phyloP scores from a whole-genome alignment of 164 flowering plant genomes.

The Berberis thunbergii region DNA sequence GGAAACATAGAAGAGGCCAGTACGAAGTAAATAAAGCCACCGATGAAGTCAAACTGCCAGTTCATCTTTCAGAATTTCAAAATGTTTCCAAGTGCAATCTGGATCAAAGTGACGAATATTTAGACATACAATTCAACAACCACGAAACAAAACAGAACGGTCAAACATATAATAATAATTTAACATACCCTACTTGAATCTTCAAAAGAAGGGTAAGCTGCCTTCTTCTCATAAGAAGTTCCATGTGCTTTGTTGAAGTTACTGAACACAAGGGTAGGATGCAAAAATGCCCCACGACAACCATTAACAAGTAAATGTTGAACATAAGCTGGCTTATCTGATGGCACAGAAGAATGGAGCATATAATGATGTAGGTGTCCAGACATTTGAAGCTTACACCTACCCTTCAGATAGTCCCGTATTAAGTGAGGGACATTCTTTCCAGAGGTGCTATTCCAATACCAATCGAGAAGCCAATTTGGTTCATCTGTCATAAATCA shows the following conservation, averaged over 20 bases:
- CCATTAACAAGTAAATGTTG: slow-evolving; percentile 98
- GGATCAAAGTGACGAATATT: slow-evolving; percentile 14
- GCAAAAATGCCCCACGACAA: slow-evolving; percentile 98
- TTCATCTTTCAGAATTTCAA: slow-evolving; percentile 94
- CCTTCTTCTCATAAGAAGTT: slow-evolving; percentile 59
- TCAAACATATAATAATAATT: not conserved
- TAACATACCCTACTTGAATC: slow-evolving; percentile 83
- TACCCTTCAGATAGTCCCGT: slow-evolving; percentile 68
- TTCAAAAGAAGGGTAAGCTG: slow-evolving; percentile 94
- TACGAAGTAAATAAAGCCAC: slow-evolving; percentile 89
- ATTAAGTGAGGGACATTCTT: slow-evolving; percentile 76
- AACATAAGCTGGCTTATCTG: slow-evolving; percentile 73
- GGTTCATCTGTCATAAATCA: slow-evolving; percentile 99
- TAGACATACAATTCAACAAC: not conserved
- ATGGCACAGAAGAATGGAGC: slow-evolving; percentile 76
- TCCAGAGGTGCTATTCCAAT: slow-evolving; percentile 77
- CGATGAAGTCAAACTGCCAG: slow-evolving; percentile 98
- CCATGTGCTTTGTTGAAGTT: slow-evolving; percentile 57
- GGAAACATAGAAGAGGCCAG: slow-evolving; percentile 88
- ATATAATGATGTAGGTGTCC: slow-evolving; percentile 98
- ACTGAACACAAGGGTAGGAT: slow-evolving; percentile 93
- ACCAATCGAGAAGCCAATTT: slow-evolving; percentile 97
- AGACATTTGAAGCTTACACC: slow-evolving; percentile 89
- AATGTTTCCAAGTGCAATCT: slow-evolving; percentile 97
- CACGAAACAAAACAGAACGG: not conserved